These are phyloP conservation scores for Knoxdaviesia proteae DNA, from an alignment of 2,329 filamentous ascomycete species.

Conservation along the genomic window DNA sequence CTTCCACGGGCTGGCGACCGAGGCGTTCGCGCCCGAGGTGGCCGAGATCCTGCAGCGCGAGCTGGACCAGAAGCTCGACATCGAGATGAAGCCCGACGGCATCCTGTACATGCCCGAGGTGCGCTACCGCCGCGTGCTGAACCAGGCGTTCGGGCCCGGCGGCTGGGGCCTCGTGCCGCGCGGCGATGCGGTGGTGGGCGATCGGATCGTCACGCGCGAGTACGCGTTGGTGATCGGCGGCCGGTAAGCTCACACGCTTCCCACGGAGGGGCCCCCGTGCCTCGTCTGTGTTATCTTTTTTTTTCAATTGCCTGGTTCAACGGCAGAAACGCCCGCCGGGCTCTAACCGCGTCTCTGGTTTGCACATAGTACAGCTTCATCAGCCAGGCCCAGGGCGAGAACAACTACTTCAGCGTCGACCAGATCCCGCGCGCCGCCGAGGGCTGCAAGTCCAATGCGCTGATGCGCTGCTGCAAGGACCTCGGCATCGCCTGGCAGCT, in stretches of 20 bases:
- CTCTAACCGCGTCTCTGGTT: slow-evolving; percentile 1
- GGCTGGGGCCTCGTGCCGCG: slow-evolving; percentile 87
- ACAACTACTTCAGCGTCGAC: slow-evolving; percentile 78
- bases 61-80: slow-evolving; percentile 43
- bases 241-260: slow-evolving; percentile 35
- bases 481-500: slow-evolving; percentile 84
- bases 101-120: slow-evolving; percentile 95
- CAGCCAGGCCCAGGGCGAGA: slow-evolving; percentile 80
- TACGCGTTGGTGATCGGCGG: slow-evolving; percentile 81
- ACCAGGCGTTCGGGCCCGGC: slow-evolving; percentile 79
- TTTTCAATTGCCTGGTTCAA: neutral
- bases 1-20: slow-evolving; percentile 56
- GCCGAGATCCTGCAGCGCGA: slow-evolving; percentile 46
- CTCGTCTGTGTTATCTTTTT: neutral
- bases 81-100: slow-evolving; percentile 95
- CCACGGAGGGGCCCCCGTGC: neutral
- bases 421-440: slow-evolving; percentile 87
- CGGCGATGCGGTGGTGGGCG: slow-evolving; percentile 68
- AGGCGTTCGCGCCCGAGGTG: slow-evolving; percentile 50
- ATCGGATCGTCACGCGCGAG: slow-evolving; percentile 64
- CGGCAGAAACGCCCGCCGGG: neutral
- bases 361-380: slow-evolving; percentile 44
- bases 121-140: slow-evolving; percentile 84
- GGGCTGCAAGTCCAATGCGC: slow-evolving; percentile 90
- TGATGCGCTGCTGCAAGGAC: slow-evolving; percentile 98